These are phyloP conservation scores for Hymenoscyphus occultus DNA, from an alignment of 2,329 filamentous ascomycete genomes.

Conservation along the genomic window DNA sequence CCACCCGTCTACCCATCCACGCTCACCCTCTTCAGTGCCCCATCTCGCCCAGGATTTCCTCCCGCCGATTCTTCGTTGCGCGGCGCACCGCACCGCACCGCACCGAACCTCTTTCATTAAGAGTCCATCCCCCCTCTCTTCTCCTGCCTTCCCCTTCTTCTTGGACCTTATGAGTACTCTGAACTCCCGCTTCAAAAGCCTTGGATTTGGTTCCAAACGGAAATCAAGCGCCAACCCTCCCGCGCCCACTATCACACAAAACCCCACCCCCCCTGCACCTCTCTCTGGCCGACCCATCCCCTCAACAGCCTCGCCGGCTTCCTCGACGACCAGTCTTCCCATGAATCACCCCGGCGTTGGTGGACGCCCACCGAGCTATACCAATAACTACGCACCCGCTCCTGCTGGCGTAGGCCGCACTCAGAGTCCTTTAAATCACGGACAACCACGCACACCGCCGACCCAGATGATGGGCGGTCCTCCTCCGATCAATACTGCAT, in stretches of 20 bases:
- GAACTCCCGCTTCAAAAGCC: constrained; percentile 75
- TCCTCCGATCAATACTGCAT: constrained; percentile 65
- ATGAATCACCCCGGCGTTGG: constrained; percentile 62
- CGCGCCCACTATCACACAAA: constrained; percentile 41
- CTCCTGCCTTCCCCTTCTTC: constrained; percentile 13
- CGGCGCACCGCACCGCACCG: background rate
- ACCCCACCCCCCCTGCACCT: constrained; percentile 33
- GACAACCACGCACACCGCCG: constrained; percentile 35
- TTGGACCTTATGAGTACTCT: constrained; percentile 66
- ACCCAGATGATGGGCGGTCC: constrained; percentile 51
- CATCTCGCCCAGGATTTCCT: background rate
- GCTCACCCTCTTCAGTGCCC: background rate
- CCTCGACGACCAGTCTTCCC: constrained; percentile 50
- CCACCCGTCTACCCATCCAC: background rate
- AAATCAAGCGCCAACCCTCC: constrained; percentile 61
- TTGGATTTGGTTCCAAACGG: constrained; percentile 74
- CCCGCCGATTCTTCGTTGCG: background rate
- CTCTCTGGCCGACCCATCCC: constrained; percentile 32
- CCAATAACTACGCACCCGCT: constrained; percentile 52
- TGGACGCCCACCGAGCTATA: constrained; percentile 63
- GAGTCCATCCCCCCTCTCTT: constrained; percentile 2
- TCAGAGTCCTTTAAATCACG: constrained; percentile 38
- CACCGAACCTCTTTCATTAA: constrained; percentile 8
- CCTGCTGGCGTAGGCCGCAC: constrained; percentile 50
- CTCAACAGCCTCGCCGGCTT: constrained; percentile 43